Percentiles rank a stretch among this genome's conserved stretches.
Evolutionary conservation across 129 eudicot genomes (phyloP).

Genomic region (Lonicera japonica): DNA sequence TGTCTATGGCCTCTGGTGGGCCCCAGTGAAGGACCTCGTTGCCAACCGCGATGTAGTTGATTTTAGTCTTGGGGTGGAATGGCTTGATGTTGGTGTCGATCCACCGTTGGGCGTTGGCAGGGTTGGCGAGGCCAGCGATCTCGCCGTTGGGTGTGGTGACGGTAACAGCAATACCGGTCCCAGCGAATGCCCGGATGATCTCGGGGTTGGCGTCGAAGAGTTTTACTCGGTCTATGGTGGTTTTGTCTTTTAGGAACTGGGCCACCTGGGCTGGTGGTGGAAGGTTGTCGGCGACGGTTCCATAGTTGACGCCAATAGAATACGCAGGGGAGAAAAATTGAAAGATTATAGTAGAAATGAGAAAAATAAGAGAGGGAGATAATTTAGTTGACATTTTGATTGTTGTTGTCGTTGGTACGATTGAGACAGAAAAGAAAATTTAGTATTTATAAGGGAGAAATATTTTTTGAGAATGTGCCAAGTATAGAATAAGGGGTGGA

Average conservation of each 20-base stretch:
- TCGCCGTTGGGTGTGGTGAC: slow-evolving; percentile 91
- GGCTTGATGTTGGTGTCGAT: slow-evolving; percentile 49
- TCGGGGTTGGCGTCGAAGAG: slow-evolving; percentile 30
- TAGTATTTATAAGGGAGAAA: neutral
- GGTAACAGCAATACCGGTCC: slow-evolving; percentile 56
- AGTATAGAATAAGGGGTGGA: no score
- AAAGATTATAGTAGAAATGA: neutral
- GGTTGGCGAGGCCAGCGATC: slow-evolving; percentile 52
- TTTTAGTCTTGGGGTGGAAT: slow-evolving; percentile 55
- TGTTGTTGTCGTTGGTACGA: neutral
- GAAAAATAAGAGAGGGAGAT: no score
- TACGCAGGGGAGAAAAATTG: neutral
- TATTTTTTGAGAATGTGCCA: no score
- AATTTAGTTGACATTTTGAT: no score
- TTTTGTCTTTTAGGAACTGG: slow-evolving; percentile 19
- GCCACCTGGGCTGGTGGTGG: slow-evolving; percentile 33
- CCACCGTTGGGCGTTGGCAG: slow-evolving; percentile 53
- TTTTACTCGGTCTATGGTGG: slow-evolving; percentile 25
- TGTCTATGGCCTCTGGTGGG: slow-evolving; percentile 58
- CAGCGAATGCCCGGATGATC: slow-evolving; percentile 38
- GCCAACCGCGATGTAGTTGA: slow-evolving; percentile 68
- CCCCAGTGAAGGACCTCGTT: slow-evolving; percentile 96
- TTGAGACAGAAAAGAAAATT: no score
- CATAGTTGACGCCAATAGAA: slow-evolving; percentile 31
- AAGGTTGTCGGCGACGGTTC: slow-evolving; percentile 29